Percentiles rank a stretch among this genome's conserved stretches.
phyloP scores from a whole-genome alignment of 768 basidiomycete species.

The Phlebiopsis gigantea region DNA sequence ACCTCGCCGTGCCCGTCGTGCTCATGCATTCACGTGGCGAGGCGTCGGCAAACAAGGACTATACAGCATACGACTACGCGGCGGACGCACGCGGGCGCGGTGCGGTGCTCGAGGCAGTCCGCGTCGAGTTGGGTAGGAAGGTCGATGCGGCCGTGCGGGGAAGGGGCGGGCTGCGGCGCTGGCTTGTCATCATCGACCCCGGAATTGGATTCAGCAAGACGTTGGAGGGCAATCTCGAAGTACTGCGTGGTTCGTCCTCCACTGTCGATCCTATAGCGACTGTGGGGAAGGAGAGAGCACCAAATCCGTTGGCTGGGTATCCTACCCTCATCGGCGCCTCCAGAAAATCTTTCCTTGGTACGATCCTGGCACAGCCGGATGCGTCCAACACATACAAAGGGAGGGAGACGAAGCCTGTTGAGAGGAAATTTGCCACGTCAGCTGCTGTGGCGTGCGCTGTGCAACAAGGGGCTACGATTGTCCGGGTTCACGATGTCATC shows the following conservation, averaged over 20 bases:
- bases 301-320: conserved; percentile 53
- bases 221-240: conserved; percentile 61
- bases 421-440: conserved; percentile 76
- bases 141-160: conserved; percentile 62
- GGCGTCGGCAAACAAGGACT: conserved; percentile 69
- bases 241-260: conserved; percentile 51
- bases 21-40: conserved; percentile 95
- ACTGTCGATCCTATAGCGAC: conserved; percentile 33
- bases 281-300: conserved; percentile 13
- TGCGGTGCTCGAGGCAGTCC: conserved; percentile 61
- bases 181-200: conserved; percentile 89
- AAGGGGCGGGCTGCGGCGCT: conserved; percentile 69
- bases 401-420: conserved; percentile 52
- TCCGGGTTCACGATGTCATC: conserved; percentile 78
- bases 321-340: conserved; percentile 74
- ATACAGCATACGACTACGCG: conserved; percentile 39
- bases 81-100: conserved; percentile 29
- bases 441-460: conserved; percentile 69
- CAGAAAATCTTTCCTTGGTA: conserved; percentile 79
- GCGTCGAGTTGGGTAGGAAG: conserved; percentile 64
- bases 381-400: conserved; percentile 35
- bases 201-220: conserved; percentile 95
- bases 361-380: conserved; percentile 47
- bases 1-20: conserved; percentile 71
- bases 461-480: conserved; percentile 64